These are phyloP conservation scores for Populus tomentosa DNA, from an alignment of 441 rosid genomes.

Conservation along the genomic window DNA sequence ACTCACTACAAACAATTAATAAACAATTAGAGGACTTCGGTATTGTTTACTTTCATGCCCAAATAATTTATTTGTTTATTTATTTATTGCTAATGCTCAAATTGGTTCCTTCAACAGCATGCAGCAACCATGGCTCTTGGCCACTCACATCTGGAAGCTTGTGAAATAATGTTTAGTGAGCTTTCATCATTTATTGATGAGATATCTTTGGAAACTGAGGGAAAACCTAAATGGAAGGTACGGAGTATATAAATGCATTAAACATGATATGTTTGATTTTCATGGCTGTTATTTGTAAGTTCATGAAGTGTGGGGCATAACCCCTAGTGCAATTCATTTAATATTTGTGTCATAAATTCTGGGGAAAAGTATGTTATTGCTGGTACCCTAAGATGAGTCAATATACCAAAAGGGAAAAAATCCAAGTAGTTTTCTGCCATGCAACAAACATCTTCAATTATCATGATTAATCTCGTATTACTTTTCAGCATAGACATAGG, in stretches of 20 bases:
- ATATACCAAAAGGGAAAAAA: neutral
- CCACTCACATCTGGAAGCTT: conserved; percentile 96
- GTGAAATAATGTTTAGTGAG: conserved; percentile 94
- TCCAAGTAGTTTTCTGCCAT: neutral
- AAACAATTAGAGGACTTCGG: neutral
- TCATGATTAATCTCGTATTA: neutral
- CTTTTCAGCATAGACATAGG: neutral
- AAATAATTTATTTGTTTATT: neutral
- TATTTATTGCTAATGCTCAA: conserved; percentile 18
- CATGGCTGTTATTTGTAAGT: neutral
- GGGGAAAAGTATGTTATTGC: conserved; percentile 1
- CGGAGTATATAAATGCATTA: conserved; percentile 4
- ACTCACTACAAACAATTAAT: neutral
- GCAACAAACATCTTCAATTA: neutral
- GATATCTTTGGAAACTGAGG: conserved; percentile 91
- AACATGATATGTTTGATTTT: neutral
- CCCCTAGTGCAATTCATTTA: neutral
- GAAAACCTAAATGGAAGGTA: conserved; percentile 99
- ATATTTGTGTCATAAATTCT: neutral
- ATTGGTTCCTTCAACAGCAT: conserved; percentile 52
- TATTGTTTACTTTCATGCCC: neutral
- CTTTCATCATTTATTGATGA: conserved; percentile 94
- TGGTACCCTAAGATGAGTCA: neutral
- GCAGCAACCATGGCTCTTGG: conserved; percentile 99
- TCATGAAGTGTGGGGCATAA: neutral